These are phyloP conservation scores for Basidiobolus meristosporus DNA, from an alignment of 371 early-diverging fungal genomes.

Conservation along the genomic window DNA sequence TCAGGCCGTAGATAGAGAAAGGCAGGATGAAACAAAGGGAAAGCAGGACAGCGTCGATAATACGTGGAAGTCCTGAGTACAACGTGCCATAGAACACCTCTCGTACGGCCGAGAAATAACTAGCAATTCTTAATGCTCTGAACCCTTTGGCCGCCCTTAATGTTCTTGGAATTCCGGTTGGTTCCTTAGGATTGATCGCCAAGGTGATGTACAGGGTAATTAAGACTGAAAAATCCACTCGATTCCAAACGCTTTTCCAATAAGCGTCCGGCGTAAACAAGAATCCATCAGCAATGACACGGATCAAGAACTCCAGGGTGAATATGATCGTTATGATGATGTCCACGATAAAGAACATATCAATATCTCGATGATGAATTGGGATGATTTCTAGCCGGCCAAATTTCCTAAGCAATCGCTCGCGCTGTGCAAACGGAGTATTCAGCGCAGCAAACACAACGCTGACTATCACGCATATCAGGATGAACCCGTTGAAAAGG, in stretches of 20 bases:
- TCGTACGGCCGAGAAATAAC: constrained; percentile 30
- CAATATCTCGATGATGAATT: too few relatives aligned
- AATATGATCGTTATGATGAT: constrained; percentile 30
- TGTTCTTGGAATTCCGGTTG: constrained; percentile 26
- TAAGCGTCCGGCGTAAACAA: constrained; percentile 44
- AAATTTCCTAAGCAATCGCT: constrained; percentile 13
- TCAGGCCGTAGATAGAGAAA: constrained; percentile 44
- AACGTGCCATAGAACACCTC: constrained; percentile 27
- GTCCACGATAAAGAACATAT: too few relatives aligned
- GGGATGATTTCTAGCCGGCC: constrained; percentile 6
- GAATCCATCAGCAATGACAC: constrained; percentile 43
- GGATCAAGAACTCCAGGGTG: constrained; percentile 32
- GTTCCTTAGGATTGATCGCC: constrained; percentile 16
- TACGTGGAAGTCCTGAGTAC: constrained; percentile 28
- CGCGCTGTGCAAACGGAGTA: constrained; percentile 28
- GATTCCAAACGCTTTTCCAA: constrained; percentile 35
- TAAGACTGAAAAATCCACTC: constrained; percentile 41
- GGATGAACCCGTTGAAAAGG: constrained; percentile 19
- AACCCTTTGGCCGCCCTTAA: constrained; percentile 41
- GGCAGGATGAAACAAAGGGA: constrained; percentile 35
- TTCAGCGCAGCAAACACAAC: constrained; percentile 22
- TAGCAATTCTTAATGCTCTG: constrained; percentile 36
- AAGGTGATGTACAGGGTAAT: constrained; percentile 29
- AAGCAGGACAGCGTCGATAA: constrained; percentile 32
- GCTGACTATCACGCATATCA: constrained; percentile 13